Evolutionary conservation across 441 rosid genomes (phyloP), one percentile per base, ranked within the genome.

Genomic region (Erysimum cheiri): DNA sequence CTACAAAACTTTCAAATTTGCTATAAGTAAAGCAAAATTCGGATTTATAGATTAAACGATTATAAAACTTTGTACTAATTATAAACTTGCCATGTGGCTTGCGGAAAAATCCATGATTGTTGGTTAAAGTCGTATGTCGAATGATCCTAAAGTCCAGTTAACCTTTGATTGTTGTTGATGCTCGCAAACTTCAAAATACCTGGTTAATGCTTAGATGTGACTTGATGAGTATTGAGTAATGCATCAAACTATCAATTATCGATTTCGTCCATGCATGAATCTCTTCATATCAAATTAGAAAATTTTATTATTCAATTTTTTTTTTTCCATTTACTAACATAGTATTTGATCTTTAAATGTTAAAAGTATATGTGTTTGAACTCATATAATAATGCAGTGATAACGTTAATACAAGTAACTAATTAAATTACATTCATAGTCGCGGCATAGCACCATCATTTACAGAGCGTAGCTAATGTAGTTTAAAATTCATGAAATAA

Each of bases 401-500:
- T 32, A 8, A 46, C 35, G 0, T 19, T 52, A 12, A 31, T 31
- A 31, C 24, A 22, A 22, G 2, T 8, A 53, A 53, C 14, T 4
- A 6, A 5, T 7, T 14, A n/a, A 3, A 53, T 43, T 43, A 28
- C 4, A 31, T 29, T 2, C 13, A 53, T n/a, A 1, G 8, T 48
- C n/a, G n/a, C 13, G 29, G 3, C 36, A 48, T 36, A 36, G 26
- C 8, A 60, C 67, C 49, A 39, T 1, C 43, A 57, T 39, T 39
- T 39, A 39, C 43, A 46, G n/a, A n/a, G n/a, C n/a, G n/a, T n/a
- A n/a, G n/a, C n/a, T n/a, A n/a, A n/a, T n/a, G n/a, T n/a, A n/a
- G 60, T 71, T 62, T 41, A 10, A 10, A 52, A 43, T 17, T 4
- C 5, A 22, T 7, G 44, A 53, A 43, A 43, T 62, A 53, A 53